A percentile compares a stretch with the other conserved stretches of the same genome.
These are phyloP conservation scores for Sphagnum contortum DNA, from an alignment of 225 moss, liverwort and hornwort genomes.

Conservation along the genomic window DNA sequence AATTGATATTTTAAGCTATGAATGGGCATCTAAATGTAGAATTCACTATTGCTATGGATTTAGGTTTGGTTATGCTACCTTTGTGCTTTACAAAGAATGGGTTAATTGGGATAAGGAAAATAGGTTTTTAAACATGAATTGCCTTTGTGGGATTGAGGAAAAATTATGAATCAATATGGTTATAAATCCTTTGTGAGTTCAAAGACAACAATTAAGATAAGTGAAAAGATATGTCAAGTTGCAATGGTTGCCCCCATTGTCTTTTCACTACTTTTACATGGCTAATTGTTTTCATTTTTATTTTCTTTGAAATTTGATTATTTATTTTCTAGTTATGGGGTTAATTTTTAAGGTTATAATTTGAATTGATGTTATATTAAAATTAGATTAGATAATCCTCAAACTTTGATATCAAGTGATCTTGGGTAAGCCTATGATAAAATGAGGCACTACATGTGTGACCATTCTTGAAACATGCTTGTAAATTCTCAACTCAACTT, in stretches of 20 bases:
- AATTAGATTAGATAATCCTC: no score
- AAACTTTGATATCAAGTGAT: no score
- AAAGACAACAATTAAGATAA: constrained; percentile 9
- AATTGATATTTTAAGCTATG: constrained; percentile 24
- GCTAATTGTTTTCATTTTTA: no score
- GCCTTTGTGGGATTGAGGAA: constrained; percentile 42
- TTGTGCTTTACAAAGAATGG: constrained; percentile 38
- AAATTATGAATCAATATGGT: constrained; percentile 16
- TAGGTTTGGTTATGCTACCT: constrained; percentile 41
- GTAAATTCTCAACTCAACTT: no score
- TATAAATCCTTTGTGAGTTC: constrained; percentile 11
- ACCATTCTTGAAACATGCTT: no score
- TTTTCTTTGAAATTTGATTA: no score
- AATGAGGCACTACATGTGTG: no score
- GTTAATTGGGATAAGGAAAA: constrained; percentile 40
- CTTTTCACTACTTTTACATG: constrained; percentile 69
- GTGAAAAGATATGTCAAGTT: constrained; percentile 16
- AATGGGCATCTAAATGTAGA: constrained; percentile 23
- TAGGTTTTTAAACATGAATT: constrained; percentile 30
- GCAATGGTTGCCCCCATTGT: constrained; percentile 63
- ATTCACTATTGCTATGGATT: constrained; percentile 41
- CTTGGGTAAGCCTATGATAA: no score
- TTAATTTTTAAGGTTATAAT: no score
- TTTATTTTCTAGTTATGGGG: no score
- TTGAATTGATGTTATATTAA: no score